phyloP scores from a whole-genome alignment of 1,284 basidiomycete genomes.

The Takashimella koratensis region DNA sequence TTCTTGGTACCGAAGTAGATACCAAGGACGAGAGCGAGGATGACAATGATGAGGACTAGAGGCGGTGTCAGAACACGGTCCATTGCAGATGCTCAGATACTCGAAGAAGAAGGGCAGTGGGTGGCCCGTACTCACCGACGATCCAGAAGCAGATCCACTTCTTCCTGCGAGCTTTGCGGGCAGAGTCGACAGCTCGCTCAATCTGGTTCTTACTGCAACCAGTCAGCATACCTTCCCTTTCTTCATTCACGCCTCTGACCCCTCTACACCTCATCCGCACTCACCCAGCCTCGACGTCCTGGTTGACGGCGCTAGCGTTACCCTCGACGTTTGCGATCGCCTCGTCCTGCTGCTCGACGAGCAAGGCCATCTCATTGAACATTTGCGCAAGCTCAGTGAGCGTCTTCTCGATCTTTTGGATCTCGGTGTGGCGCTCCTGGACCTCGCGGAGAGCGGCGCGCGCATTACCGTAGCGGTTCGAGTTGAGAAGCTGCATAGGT shows the following conservation, averaged over 20 bases:
- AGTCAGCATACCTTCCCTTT: neutral
- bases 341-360: constrained; percentile 76
- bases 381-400: constrained; percentile 82
- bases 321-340: constrained; percentile 63
- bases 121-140: constrained; percentile 43
- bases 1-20: constrained; percentile 35
- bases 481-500: constrained; percentile 77
- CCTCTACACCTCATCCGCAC: constrained; percentile 36
- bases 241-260: neutral
- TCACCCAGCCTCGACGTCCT: constrained; percentile 67
- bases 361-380: constrained; percentile 81
- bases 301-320: constrained; percentile 61
- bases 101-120: too few relatives aligned
- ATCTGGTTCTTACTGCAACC: constrained; percentile 60
- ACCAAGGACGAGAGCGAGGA: constrained; percentile 50
- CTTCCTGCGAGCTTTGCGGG: constrained; percentile 70
- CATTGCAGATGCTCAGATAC: too few relatives aligned
- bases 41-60: constrained; percentile 56
- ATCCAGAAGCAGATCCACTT: constrained; percentile 75
- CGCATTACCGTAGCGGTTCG: constrained; percentile 79
- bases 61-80: too few relatives aligned
- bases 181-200: constrained; percentile 70
- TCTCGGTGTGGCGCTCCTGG: constrained; percentile 83
- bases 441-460: constrained; percentile 83
- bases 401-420: constrained; percentile 81